Conservation (phyloP, 495 filamentous ascomycete genomes). For the Parathielavia appendiculata region DNA sequence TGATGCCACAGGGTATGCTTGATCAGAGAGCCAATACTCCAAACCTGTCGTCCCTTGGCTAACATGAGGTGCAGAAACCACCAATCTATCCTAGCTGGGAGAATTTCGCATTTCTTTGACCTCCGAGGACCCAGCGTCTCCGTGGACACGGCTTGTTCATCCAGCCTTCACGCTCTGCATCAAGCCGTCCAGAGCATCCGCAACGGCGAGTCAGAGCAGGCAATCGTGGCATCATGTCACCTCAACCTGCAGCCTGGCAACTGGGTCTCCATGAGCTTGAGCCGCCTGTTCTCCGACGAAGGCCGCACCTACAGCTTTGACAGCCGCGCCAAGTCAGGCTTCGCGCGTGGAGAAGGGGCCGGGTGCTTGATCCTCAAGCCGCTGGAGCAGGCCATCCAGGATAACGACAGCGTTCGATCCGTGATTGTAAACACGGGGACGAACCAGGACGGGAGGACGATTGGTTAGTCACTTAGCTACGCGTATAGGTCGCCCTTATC, state of each 20-base stretch:
- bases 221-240: conserved; percentile 46
- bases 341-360: conserved; percentile 41
- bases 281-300: conserved; percentile 34
- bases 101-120: conserved; percentile 53
- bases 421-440: conserved; percentile 51
- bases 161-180: conserved; percentile 56
- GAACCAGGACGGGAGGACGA: conserved; percentile 53
- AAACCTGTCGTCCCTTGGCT: no score
- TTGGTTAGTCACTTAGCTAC: conserved; percentile 24
- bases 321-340: conserved; percentile 41
- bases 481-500: no score
- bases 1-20: conserved; percentile 32
- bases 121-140: conserved; percentile 56
- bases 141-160: conserved; percentile 83
- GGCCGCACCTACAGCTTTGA: conserved; percentile 41
- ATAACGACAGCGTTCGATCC: conserved; percentile 52
- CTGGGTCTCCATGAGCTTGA: conserved; percentile 38
- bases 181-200: conserved; percentile 77
- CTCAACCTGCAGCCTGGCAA: conserved; percentile 41
- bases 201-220: conserved; percentile 43
- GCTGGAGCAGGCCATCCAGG: conserved; percentile 45
- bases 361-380: conserved; percentile 49
- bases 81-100: conserved; percentile 49
- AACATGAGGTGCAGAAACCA: conserved; percentile 29
- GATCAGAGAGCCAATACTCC: no score